Base-by-base conservation (phyloP, 108 stramenopile species). In the Nitzschia inconspicua region DNA sequence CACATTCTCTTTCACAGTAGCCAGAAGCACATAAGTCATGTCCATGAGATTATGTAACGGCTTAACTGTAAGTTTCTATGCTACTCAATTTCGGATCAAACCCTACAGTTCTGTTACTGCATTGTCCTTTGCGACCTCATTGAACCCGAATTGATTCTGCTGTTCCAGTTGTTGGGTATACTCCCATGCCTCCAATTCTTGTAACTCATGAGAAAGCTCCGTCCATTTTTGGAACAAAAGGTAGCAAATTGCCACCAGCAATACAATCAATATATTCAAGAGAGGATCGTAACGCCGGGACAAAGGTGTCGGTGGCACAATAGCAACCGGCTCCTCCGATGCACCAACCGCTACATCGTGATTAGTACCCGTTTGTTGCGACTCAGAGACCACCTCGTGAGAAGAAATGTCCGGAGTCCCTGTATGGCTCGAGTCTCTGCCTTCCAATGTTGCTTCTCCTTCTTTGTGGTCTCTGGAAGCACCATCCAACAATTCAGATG, bases 221-320 rank as follows among this genome's bases (percentile, higher is more conserved):
- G 44, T 13, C 22, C 40, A 49, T 31, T 76, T 75, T 66, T 65
- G 52, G 3, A 57, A 14, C 36, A 82, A 51, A 3, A 82, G 32
- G 40, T 60, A 73, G 36, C 75, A 82, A 44, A 73, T 70, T 0
- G 34, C 68, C 13, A 63, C 51, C 24, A 82, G 37, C 0, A 82
- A 24, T 24, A 73, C 47, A 48, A 82, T 73, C 31, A 66, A 63
- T 7, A 66, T 26, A 44, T 82, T 63, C 26, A 82, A 37, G 1
- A 70, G 27, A 1, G 80, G 72, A 63, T 82, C 80, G 25, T 56
- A 65, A 30, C 73, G 16, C 66, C 65, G 68, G 6, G 57, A 70
- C 10, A 31, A 28, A 9, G 57, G 34, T 11, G 30, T 14, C 13
- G 13, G n/a, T 6, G n/a, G 36, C 19, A 34, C 46, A 42, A 35